A percentile compares a stretch with the other conserved stretches of the same genome.
Conservation (phyloP, 345 rosid species). For the Brassica juncea region DNA sequence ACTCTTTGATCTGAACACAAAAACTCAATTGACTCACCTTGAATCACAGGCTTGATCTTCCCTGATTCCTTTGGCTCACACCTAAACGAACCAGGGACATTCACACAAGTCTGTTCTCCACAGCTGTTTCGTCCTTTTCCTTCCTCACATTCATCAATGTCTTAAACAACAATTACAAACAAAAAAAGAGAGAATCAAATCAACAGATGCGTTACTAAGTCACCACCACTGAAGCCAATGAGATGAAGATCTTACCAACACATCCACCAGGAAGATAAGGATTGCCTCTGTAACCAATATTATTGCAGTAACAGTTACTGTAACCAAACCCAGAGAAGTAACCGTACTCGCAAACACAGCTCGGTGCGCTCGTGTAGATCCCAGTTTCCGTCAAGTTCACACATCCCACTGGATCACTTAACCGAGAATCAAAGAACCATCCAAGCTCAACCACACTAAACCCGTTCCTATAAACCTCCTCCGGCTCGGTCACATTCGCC, state of each 20-base stretch:
- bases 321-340: neutral
- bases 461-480: neutral
- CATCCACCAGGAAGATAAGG: neutral
- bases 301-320: neutral
- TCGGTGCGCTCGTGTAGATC: neutral
- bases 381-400: neutral
- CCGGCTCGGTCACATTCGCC: neutral
- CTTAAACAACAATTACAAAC: neutral
- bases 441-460: neutral
- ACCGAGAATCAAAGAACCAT: slow-evolving; percentile 1
- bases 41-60: neutral
- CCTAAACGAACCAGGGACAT: neutral
- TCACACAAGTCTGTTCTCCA: neutral
- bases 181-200: neutral
- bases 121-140: neutral
- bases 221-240: neutral
- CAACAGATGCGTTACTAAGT: neutral
- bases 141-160: neutral
- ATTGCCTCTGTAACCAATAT: neutral
- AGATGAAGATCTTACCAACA: neutral
- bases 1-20: neutral
- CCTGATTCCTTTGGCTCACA: neutral
- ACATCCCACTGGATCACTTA: neutral
- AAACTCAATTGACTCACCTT: neutral
- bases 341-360: neutral